These are phyloP conservation scores for Xylariaceae sp. DNA, from an alignment of 2,329 filamentous ascomycete genomes.

Conservation along the genomic window DNA sequence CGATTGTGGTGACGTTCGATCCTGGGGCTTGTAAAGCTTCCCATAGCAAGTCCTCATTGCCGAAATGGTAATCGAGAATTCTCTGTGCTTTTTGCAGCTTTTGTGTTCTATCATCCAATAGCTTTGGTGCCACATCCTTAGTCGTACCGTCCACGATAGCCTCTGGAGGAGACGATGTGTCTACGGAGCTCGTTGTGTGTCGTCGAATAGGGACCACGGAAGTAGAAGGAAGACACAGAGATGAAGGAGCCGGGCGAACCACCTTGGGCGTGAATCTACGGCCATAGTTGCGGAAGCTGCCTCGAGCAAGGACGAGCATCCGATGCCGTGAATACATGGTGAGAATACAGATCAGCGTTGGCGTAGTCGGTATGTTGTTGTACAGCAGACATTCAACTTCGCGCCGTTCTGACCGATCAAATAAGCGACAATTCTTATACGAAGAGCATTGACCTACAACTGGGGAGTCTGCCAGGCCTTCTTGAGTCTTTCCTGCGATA, in stretches of 20 bases:
- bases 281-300: background rate
- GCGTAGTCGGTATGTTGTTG: background rate
- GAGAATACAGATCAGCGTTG: background rate
- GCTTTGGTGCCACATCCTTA: no score
- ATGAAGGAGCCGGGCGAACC: background rate
- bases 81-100: constrained; percentile 6
- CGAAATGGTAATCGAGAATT: constrained; percentile 13
- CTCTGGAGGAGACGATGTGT: background rate
- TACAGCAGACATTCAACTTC: background rate
- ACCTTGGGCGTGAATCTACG: background rate
- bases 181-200: background rate
- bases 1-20: background rate
- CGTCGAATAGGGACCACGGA: background rate
- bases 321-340: background rate
- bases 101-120: background rate
- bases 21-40: constrained; percentile 16
- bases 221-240: background rate
- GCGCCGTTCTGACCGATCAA: background rate
- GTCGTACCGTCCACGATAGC: no score
- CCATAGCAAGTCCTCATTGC: constrained; percentile 10
- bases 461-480: background rate
- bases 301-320: background rate
- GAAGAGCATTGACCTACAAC: no score
- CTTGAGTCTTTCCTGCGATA: no score
- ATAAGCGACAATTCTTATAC: background rate